A percentile compares a stretch with the other conserved stretches of the same genome.
Conservation (phyloP, 2,329 filamentous ascomycete genomes). For the Botrytis squamosa region DNA sequence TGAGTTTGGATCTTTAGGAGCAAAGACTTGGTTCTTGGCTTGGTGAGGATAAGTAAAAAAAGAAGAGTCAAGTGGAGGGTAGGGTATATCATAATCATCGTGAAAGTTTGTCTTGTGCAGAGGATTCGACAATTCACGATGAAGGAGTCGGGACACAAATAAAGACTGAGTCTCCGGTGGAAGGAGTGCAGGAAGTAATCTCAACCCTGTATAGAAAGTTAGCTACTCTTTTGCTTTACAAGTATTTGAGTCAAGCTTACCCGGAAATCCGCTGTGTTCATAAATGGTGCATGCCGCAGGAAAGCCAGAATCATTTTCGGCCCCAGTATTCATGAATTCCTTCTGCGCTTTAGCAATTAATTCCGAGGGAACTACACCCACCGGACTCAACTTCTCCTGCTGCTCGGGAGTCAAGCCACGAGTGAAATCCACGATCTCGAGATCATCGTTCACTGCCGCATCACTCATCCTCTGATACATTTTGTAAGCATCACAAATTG, state of each 20-base stretch:
- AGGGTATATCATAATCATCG: slow-evolving; percentile 71
- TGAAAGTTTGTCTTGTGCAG: slow-evolving; percentile 84
- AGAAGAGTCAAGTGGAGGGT: slow-evolving; percentile 41
- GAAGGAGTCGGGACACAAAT: slow-evolving; percentile 72
- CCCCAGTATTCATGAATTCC: slow-evolving; percentile 24
- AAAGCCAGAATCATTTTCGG: slow-evolving; percentile 4
- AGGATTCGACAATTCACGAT: slow-evolving; percentile 72
- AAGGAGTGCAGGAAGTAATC: slow-evolving; percentile 73
- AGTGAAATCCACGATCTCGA: slow-evolving; percentile 37
- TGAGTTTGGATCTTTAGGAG: slow-evolving; percentile 54
- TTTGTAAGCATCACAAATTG: slow-evolving; percentile 38
- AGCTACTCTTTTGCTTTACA: background rate
- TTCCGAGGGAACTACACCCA: slow-evolving; percentile 30
- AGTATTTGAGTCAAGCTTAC: slow-evolving; percentile 22
- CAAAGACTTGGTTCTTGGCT: slow-evolving; percentile 59
- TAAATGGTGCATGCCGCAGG: slow-evolving; percentile 34
- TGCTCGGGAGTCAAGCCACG: slow-evolving; percentile 36
- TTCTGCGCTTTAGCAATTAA: slow-evolving; percentile 30
- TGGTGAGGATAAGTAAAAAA: slow-evolving; percentile 56
- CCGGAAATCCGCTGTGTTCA: slow-evolving; percentile 38
- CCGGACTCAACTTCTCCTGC: slow-evolving; percentile 29
- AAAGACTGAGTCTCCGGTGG: slow-evolving; percentile 67
- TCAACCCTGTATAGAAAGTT: slow-evolving; percentile 44
- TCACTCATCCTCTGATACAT: slow-evolving; percentile 38
- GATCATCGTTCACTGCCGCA: slow-evolving; percentile 30